Conservation (phyloP, 1,284 basidiomycete genomes). For the Inonotus hispidus region DNA sequence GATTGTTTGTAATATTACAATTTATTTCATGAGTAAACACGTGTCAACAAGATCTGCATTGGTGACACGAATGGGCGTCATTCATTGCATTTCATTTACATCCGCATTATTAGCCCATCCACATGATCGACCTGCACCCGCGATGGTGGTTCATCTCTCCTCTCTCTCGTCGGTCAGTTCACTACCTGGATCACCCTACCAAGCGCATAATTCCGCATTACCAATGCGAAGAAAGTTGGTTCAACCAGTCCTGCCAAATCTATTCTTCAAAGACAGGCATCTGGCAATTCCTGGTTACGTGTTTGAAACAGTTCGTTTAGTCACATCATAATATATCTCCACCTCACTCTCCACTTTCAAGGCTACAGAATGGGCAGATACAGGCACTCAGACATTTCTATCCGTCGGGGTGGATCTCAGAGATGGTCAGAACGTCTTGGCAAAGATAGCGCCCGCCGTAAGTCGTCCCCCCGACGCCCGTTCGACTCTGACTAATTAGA, state of each 20-base stretch:
- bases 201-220: not conserved
- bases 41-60: not conserved
- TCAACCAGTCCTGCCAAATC: conserved; percentile 33
- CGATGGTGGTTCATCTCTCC: too few species aligned
- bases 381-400: conserved; percentile 60
- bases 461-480: not conserved
- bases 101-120: too few species aligned
- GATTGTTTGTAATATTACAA: not conserved
- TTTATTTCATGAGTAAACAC: not conserved
- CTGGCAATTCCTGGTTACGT: conserved; percentile 63
- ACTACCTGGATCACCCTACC: not conserved
- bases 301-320: conserved; percentile 50
- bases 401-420: conserved; percentile 64
- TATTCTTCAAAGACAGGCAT: conserved; percentile 44
- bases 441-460: conserved; percentile 61
- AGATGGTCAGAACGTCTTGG: conserved; percentile 60
- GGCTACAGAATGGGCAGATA: conserved; percentile 63
- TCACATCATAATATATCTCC: not conserved
- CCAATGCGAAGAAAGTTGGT: conserved; percentile 30
- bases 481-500: not conserved
- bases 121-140: too few species aligned
- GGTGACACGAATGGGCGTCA: too few species aligned
- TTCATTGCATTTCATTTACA: too few species aligned
- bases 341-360: conserved; percentile 23
- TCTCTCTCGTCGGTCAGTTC: too few species aligned